phyloP scores from a whole-genome alignment of 177 flowering plant species.

The Tripterygium wilfordii region DNA sequence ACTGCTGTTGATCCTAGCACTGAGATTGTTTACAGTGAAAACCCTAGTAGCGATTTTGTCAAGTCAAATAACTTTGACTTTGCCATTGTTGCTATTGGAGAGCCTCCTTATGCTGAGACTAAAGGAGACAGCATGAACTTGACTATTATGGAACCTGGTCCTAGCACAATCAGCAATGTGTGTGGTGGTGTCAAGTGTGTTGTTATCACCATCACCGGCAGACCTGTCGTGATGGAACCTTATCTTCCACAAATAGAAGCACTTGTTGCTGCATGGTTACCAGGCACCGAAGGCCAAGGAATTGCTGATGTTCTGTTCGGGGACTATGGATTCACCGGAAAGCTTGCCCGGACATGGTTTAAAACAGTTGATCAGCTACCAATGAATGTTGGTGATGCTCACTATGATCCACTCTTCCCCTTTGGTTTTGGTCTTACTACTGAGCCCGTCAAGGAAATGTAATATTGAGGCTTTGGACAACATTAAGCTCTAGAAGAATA shows the following conservation, averaged over 20 bases:
- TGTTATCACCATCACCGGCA: slow-evolving; percentile 11
- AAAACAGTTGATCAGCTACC: too few species aligned
- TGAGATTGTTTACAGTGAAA: slow-evolving; percentile 32
- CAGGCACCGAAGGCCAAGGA: slow-evolving; percentile 21
- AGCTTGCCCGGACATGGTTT: slow-evolving; percentile 21
- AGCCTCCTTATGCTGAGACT: slow-evolving; percentile 42
- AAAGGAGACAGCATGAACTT: slow-evolving; percentile 39
- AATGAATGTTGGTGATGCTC: slow-evolving; percentile 18
- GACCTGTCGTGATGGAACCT: slow-evolving; percentile 16
- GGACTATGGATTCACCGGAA: slow-evolving; percentile 20
- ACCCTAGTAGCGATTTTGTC: slow-evolving; percentile 31
- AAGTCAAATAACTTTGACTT: slow-evolving; percentile 30
- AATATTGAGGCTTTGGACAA: too few species aligned
- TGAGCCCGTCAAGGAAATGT: slow-evolving; percentile 4
- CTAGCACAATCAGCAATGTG: slow-evolving; percentile 8
- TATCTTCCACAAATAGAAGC: slow-evolving; percentile 6
- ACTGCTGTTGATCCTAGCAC: slow-evolving; percentile 30
- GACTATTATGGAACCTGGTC: slow-evolving; percentile 12
- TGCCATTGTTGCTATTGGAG: slow-evolving; percentile 49
- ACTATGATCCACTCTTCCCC: slow-evolving; percentile 17
- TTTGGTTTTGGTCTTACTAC: slow-evolving; percentile 17
- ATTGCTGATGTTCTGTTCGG: slow-evolving; percentile 17
- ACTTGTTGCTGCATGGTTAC: slow-evolving; percentile 23
- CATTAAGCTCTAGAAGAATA: too few species aligned
- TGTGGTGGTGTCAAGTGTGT: slow-evolving; percentile 15